Percentiles rank a stretch among this genome's conserved stretches.
Evolutionary conservation across 805 yeast genomes (phyloP).

Genomic region (Allodekkera sacchari): DNA sequence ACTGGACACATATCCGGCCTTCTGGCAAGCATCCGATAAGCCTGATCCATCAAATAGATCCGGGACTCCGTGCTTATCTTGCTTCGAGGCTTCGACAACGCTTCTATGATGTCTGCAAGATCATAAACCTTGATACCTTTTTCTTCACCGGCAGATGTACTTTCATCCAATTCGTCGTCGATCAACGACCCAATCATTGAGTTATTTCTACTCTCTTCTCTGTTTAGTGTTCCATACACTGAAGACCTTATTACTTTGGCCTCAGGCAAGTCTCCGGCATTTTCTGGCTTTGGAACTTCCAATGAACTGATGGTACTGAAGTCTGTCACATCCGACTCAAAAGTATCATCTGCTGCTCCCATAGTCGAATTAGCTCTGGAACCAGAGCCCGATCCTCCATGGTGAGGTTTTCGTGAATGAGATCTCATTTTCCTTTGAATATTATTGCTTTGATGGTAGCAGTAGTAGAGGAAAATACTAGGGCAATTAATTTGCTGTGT

Average conservation of each 20-base stretch:
- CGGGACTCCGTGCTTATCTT: slow-evolving; percentile 39
- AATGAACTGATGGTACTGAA: slow-evolving; percentile 2
- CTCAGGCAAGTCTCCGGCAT: not conserved
- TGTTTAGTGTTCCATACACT: slow-evolving; percentile 6
- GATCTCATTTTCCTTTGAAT: too few relatives aligned
- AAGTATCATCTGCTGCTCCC: slow-evolving; percentile 1
- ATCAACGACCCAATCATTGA: slow-evolving; percentile 4
- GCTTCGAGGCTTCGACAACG: slow-evolving; percentile 33
- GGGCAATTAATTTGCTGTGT: too few relatives aligned
- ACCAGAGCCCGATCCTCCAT: too few relatives aligned
- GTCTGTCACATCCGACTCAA: slow-evolving; percentile 2
- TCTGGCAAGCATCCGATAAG: slow-evolving; percentile 37
- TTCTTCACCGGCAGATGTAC: slow-evolving; percentile 4
- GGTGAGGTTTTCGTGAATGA: too few relatives aligned
- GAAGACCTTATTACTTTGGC: slow-evolving; percentile 3
- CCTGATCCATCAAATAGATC: slow-evolving; percentile 42
- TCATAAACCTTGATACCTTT: slow-evolving; percentile 18
- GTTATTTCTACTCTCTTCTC: slow-evolving; percentile 21
- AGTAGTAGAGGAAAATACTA: too few relatives aligned
- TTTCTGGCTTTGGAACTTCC: not conserved
- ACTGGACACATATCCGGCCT: slow-evolving; percentile 27
- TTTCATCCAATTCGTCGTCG: slow-evolving; percentile 2
- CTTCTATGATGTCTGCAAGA: slow-evolving; percentile 36
- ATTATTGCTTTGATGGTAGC: too few relatives aligned
- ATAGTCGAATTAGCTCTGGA: not conserved